Conservation (phyloP, 2,329 filamentous ascomycete species). For the Aspergillus uvarum region DNA sequence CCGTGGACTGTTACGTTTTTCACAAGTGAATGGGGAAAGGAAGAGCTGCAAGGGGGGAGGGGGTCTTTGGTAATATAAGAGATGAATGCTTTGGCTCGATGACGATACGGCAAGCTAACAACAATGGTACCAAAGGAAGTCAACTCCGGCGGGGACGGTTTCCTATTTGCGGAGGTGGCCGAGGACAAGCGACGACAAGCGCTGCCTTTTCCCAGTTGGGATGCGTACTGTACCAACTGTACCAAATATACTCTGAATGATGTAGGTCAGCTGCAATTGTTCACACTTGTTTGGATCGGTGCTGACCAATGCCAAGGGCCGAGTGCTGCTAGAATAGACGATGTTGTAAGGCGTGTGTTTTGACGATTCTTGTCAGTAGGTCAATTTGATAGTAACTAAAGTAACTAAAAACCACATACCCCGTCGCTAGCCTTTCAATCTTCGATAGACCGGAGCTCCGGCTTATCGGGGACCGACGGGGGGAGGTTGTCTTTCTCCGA, state of each 20-base stretch:
- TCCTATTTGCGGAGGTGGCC: constrained; percentile 1
- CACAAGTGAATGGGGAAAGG: neutral
- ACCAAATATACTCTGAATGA: neutral
- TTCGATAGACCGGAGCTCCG: neutral
- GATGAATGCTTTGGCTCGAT: neutral
- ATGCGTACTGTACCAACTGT: too few species aligned
- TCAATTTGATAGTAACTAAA: too few species aligned
- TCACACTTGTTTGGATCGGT: neutral
- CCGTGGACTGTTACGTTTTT: neutral
- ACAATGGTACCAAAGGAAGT: constrained; percentile 1
- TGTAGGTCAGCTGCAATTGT: neutral
- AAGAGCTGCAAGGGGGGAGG: neutral
- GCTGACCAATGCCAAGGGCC: neutral
- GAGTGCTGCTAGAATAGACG: neutral
- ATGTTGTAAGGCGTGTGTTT: neutral
- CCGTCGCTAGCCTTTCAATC: neutral
- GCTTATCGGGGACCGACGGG: neutral
- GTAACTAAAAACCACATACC: too few species aligned
- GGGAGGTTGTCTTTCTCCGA: too few species aligned
- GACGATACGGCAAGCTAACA: neutral
- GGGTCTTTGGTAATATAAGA: neutral
- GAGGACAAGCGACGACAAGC: constrained; percentile 8
- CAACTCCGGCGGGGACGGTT: neutral
- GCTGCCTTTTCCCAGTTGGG: neutral
- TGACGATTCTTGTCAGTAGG: too few species aligned